Base-by-base conservation (phyloP, 495 filamentous ascomycete genomes). In the Penicillium crystallinum region DNA sequence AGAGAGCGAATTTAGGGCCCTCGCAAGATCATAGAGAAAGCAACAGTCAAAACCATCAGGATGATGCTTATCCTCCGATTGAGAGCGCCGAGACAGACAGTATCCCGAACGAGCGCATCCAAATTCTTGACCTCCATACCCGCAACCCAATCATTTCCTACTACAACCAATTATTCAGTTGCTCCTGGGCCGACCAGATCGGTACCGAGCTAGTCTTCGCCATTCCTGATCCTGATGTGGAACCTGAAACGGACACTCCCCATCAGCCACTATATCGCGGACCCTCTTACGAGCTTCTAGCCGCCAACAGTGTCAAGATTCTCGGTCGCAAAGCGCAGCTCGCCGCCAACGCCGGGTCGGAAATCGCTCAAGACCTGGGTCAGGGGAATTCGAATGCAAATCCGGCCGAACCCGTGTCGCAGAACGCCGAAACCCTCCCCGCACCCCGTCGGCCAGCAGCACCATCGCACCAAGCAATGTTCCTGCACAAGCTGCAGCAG, bases 121-220 rank as follows among this genome's bases (percentile, higher is more conserved):
- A 95, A 56, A 83, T 96, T 39, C 75, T 90, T 14, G 89, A 86
- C 37, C 78, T 96, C 4, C 87, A 95, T 64, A 84, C 83, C 62
- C 27, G 56, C 58, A 73, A 87, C 53, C 91, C 91, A 0, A 67
- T 95, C 27, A 71, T 93, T 40, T 82, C 83, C 4, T 91, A 92
- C 73, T 74, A 85, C 38, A 85, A 85, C 40, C 80, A 82, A 45
- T 70, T 90, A 30, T 91, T 88, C 65, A 83, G 79, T 55, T 91
- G 89, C 49, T 64, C 78, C 25, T 96, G 91, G 91, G 77, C 77
- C 27, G 76, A 84, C 39, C 86, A 88, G 51, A 76, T 92, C 3
- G 90, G 90, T 29, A 93, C 89, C 0, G 88, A 95, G 42, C 62
- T 95, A 54, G 75, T 90, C 49, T 84, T 96, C 49, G 70, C 81